Evolutionary conservation across 2,329 filamentous ascomycete species (phyloP).

Genomic region (Dactylellina sp.): DNA sequence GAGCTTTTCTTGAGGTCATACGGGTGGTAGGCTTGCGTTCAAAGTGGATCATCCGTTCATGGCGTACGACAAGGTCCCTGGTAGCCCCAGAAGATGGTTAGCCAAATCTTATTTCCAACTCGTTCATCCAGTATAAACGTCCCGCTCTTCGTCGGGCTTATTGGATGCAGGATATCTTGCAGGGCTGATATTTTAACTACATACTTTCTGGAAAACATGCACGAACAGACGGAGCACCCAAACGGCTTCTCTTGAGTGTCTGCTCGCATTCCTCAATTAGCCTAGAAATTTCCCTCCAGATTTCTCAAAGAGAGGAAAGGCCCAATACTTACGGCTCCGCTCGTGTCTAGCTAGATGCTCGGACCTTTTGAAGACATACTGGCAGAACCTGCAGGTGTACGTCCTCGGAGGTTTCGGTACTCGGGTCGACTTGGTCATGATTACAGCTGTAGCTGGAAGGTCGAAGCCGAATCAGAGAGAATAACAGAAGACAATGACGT

Average conservation of each 20-base stretch:
- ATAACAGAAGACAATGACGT: constrained; percentile 26
- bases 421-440: constrained; percentile 50
- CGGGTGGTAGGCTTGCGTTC: constrained; percentile 54
- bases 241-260: constrained; percentile 57
- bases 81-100: constrained; percentile 7
- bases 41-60: constrained; percentile 56
- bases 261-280: constrained; percentile 33
- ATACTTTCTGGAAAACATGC: constrained; percentile 57
- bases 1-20: constrained; percentile 55
- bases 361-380: constrained; percentile 54
- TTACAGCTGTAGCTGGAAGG: constrained; percentile 1
- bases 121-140: neutral
- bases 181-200: neutral
- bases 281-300: constrained; percentile 14
- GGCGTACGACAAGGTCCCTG: constrained; percentile 54
- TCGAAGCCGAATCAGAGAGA: neutral
- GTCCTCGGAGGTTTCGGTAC: constrained; percentile 57
- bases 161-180: too few relatives aligned
- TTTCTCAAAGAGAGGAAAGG: neutral
- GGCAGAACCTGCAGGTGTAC: constrained; percentile 56
- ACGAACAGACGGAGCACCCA: constrained; percentile 55
- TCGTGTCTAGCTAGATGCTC: constrained; percentile 55
- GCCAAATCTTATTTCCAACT: constrained; percentile 1
- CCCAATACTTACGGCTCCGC: constrained; percentile 48
- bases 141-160: constrained; percentile 30